These are phyloP conservation scores for Fusarium napiforme DNA, from an alignment of 2,329 filamentous ascomycete genomes.

Conservation along the genomic window DNA sequence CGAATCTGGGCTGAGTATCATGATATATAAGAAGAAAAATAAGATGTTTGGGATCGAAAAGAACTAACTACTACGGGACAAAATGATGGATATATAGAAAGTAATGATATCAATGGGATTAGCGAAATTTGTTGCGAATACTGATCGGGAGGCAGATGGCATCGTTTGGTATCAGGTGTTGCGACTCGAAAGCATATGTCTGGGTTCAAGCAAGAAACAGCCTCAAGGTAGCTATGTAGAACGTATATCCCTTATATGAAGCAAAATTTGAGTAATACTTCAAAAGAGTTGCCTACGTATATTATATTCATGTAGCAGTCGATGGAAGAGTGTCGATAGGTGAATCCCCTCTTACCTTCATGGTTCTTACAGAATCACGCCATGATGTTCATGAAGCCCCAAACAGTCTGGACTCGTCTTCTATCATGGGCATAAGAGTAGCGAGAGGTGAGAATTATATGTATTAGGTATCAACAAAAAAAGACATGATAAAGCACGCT, in stretches of 20 bases:
- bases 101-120: neutral
- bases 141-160: neutral
- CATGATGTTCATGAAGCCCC: neutral
- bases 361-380: neutral
- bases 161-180: neutral
- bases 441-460: conserved; percentile 37
- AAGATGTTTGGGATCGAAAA: neutral
- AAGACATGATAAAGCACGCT: conserved; percentile 15
- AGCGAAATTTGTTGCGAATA: neutral
- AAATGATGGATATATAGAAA: neutral
- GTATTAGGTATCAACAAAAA: conserved; percentile 33
- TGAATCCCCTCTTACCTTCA: neutral
- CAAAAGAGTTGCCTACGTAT: too few relatives aligned
- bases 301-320: rapidly evolving
- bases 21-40: too few relatives aligned
- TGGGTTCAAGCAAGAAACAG: neutral
- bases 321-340: neutral
- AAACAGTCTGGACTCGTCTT: neutral
- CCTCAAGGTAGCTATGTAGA: too few relatives aligned
- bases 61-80: neutral
- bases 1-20: conserved; percentile 2
- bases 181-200: neutral
- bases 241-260: neutral
- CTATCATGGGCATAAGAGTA: too few relatives aligned
- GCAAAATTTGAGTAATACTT: rapidly evolving